Evolutionary conservation across 148 eudicot species (phyloP).

Genomic region (Cornus kousa): DNA sequence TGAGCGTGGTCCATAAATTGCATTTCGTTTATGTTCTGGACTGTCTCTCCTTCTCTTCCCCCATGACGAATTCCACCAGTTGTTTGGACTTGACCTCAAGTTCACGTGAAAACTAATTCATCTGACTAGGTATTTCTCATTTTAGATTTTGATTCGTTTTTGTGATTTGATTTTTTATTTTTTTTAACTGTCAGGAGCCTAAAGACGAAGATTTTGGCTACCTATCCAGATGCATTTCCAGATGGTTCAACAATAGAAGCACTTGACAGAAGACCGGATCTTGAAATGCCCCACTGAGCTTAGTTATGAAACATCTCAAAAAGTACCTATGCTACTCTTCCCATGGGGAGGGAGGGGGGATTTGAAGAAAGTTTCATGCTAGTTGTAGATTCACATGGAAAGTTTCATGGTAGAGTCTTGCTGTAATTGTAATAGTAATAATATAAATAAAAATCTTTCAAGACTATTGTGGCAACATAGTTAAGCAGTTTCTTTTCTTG

Average conservation of each 20-base stretch:
- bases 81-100: not conserved
- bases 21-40: not conserved
- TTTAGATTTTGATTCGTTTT: not conserved
- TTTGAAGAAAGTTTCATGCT: not conserved
- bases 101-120: not conserved
- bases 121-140: not conserved
- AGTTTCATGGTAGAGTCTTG: not conserved
- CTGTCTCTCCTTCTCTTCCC: not conserved
- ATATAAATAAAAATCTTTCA: too few species aligned
- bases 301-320: not conserved
- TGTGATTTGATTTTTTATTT: not conserved
- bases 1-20: not conserved
- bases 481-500: too few species aligned
- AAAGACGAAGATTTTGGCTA: slow-evolving; percentile 65
- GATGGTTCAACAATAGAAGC: slow-evolving; percentile 58
- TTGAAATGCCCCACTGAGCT: slow-evolving; percentile 50
- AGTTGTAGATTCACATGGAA: not conserved
- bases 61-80: not conserved
- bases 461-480: too few species aligned
- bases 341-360: not conserved
- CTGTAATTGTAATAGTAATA: too few species aligned
- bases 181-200: slow-evolving; percentile 48
- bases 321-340: not conserved
- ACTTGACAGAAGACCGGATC: slow-evolving; percentile 78
- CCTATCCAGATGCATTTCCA: slow-evolving; percentile 92